Base-by-base conservation (phyloP, 2,329 filamentous ascomycete species). In the Fusarium robinianum region DNA sequence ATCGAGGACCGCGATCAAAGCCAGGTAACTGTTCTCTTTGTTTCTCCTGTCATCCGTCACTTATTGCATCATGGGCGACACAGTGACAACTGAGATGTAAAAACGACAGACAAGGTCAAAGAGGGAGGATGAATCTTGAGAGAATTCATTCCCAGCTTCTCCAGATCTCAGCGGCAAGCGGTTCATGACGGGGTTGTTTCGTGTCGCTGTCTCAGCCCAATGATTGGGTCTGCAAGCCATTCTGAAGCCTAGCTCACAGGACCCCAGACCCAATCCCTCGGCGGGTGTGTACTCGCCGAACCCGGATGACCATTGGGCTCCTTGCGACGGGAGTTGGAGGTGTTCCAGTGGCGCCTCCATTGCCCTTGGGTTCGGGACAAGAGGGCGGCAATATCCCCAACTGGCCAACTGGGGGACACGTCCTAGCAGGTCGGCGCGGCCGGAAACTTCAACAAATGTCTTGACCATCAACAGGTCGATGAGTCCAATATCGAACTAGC, bases 181-280 rank as follows among this genome's bases (percentile, higher is more conserved):
- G 52, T 52, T 61, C 44, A 43, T 58, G 41, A 48, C 41, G 44
- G 59, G 53, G 48, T 46, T 46, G 50, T 50, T 32, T 55, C 46
- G 45, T 50, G 47, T 57, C 57, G 57, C 45, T 57, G 56, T 59
- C 58, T 60, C 54, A 61, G 49, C 45, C 42, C 34, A 38, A 38
- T 56, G 57, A 60, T 58, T 61, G 56, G 58, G 40, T 51, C 42
- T 47, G 41, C 46, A 45, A 36, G 22, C 26, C 31, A 51, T 44
- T 50, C 37, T 58, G 36, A 48, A 54, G 51, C 45, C 42, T 61
- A 52, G 53, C 53, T 52, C 46, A 25, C 46, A 52, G 41, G 44
- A 42, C 37, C 47, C 44, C 39, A 42, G 41, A 34, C 35, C 44
- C 40, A 55, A 55, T 59, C 57, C 46, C 32, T 21, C 52, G 39